Percentiles rank a stretch among this genome's conserved stretches.
phyloP scores from a whole-genome alignment of 176 grass and related monocot species.

The Microstegium vimineum region DNA sequence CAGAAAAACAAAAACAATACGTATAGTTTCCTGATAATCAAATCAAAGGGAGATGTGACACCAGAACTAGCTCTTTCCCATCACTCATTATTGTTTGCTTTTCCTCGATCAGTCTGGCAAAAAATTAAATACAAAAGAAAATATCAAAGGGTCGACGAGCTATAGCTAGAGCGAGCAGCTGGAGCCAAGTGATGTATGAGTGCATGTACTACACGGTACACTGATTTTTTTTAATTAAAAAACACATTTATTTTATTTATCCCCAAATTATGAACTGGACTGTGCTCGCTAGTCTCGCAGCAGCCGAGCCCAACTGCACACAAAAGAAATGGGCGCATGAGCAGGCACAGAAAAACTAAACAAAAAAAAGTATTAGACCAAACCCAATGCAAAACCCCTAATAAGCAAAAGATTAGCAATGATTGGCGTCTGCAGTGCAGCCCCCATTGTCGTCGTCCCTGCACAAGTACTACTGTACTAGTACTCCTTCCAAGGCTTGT shows the following conservation, averaged over 20 bases:
- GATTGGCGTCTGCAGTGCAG: slow-evolving; percentile 16
- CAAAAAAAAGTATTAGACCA: slow-evolving; percentile 18
- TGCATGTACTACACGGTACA: slow-evolving; percentile 28
- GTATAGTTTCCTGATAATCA: background rate
- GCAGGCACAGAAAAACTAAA: slow-evolving; percentile 30
- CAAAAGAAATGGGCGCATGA: slow-evolving; percentile 40
- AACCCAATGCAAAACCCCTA: slow-evolving; percentile 15
- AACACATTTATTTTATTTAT: background rate
- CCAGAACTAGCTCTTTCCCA: slow-evolving; percentile 27
- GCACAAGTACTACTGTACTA: background rate
- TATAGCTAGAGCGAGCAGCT: background rate
- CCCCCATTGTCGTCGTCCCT: slow-evolving; percentile 28
- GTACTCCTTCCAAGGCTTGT: background rate
- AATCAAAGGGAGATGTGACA: slow-evolving; percentile 35
- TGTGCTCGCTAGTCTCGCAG: slow-evolving; percentile 29
- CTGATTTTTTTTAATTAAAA: background rate
- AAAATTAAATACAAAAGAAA: background rate
- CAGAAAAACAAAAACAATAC: slow-evolving; percentile 3
- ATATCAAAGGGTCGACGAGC: background rate
- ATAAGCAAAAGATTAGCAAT: slow-evolving; percentile 18
- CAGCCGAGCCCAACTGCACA: slow-evolving; percentile 46
- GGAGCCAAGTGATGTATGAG: slow-evolving; percentile 40
- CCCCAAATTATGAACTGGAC: slow-evolving; percentile 32
- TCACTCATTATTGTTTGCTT: slow-evolving; percentile 22
- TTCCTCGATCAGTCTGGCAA: background rate